A percentile compares a stretch with the other conserved stretches of the same genome.
Conservation (phyloP, 257 asterid species). For the Misopates orontium region DNA sequence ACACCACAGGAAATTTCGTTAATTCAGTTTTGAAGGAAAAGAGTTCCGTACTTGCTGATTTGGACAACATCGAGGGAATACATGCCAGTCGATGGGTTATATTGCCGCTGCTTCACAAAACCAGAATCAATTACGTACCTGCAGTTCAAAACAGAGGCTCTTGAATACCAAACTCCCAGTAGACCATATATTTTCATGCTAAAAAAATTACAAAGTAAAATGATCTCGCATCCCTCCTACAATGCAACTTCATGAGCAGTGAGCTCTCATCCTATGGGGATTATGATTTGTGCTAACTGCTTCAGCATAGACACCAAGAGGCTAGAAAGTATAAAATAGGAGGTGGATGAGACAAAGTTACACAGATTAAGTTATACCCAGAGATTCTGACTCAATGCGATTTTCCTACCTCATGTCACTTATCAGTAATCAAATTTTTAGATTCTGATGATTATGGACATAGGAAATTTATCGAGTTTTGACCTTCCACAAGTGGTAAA, state of each 20-base stretch:
- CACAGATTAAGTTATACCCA: background rate
- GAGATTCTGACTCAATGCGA: background rate
- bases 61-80: conserved; percentile 90
- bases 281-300: background rate
- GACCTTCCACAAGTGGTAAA: background rate
- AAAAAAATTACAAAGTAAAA: background rate
- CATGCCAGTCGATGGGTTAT: conserved; percentile 96
- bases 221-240: background rate
- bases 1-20: background rate
- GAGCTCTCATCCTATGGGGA: background rate
- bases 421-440: background rate
- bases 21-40: conserved; percentile 10
- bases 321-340: background rate
- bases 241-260: no score
- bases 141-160: conserved; percentile 26
- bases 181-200: background rate
- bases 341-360: background rate
- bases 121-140: conserved; percentile 96
- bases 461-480: background rate
- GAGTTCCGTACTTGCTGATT: conserved; percentile 82
- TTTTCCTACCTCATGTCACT: background rate
- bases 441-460: background rate
- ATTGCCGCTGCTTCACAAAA: conserved; percentile 93
- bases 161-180: conserved; percentile 5
- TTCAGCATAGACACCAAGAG: background rate